Evolutionary conservation across 495 filamentous ascomycete species (phyloP).

Genomic region (Xylaria grammica): DNA sequence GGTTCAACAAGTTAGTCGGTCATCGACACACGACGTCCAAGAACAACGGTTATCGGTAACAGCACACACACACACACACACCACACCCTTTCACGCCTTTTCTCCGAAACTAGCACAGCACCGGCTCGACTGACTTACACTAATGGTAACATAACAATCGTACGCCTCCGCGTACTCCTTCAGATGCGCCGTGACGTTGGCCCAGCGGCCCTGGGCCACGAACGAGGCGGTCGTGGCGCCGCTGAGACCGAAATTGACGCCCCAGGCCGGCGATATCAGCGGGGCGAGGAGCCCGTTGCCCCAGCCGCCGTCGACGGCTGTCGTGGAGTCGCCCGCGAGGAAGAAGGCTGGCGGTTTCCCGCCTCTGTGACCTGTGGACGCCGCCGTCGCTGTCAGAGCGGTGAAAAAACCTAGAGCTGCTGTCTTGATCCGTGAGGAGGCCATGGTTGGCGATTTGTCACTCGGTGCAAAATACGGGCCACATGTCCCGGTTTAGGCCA

Average conservation of each 20-base stretch:
- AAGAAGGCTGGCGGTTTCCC: constrained; percentile 48
- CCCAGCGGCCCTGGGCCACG: constrained; percentile 52
- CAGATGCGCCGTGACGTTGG: constrained; percentile 42
- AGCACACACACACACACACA: too few species aligned
- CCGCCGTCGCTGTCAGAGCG: neutral
- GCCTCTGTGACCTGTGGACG: neutral
- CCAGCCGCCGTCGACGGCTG: constrained; percentile 53
- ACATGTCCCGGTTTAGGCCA: neutral
- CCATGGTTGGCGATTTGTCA: neutral
- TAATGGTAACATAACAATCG: constrained; percentile 54
- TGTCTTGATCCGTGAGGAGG: neutral
- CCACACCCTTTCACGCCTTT: neutral
- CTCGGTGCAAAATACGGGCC: neutral
- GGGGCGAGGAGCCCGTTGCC: constrained; percentile 56
- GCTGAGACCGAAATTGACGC: constrained; percentile 54
- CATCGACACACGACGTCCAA: too few species aligned
- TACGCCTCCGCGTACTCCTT: constrained; percentile 33
- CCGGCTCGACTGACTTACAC: constrained; percentile 27
- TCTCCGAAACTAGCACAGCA: constrained; percentile 1
- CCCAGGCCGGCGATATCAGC: constrained; percentile 46
- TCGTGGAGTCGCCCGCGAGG: constrained; percentile 60
- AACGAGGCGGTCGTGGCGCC: constrained; percentile 60
- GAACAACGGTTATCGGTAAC: too few species aligned
- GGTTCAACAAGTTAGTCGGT: neutral
- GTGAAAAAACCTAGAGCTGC: neutral